Percentiles rank a stretch among this genome's conserved stretches.
These are phyloP conservation scores for Apophysomyces variabilis DNA, from an alignment of 371 early-diverging fungal genomes.

Conservation along the genomic window DNA sequence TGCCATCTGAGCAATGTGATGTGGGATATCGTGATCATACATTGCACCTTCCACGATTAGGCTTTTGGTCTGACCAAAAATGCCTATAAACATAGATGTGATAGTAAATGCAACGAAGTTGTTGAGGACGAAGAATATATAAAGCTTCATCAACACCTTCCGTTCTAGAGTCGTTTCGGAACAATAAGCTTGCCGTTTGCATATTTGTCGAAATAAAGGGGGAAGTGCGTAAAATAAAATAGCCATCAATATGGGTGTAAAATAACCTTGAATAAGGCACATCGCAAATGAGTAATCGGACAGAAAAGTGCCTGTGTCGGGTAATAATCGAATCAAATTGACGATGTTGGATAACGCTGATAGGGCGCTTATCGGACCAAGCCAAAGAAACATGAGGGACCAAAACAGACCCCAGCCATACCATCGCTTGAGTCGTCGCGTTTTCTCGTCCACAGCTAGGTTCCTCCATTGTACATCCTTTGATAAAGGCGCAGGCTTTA, in stretches of 20 bases:
- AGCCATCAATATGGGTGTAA: constrained; percentile 71
- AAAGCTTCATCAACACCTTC: constrained; percentile 67
- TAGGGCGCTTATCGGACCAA: constrained; percentile 63
- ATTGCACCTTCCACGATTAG: constrained; percentile 25
- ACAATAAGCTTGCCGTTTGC: constrained; percentile 71
- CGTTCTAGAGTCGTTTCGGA: constrained; percentile 71
- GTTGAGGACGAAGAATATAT: constrained; percentile 71
- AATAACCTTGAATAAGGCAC: constrained; percentile 65
- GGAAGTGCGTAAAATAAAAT: constrained; percentile 68
- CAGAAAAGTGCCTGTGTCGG: constrained; percentile 47
- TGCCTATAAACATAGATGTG: constrained; percentile 52
- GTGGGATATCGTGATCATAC: constrained; percentile 19
- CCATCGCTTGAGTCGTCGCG: constrained; percentile 54
- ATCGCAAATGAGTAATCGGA: constrained; percentile 43
- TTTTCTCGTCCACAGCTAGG: constrained; percentile 56
- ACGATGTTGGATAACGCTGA: constrained; percentile 60
- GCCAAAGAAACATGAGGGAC: constrained; percentile 62
- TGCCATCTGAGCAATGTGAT: constrained; percentile 33
- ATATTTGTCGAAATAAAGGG: constrained; percentile 59
- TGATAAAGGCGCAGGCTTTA: constrained; percentile 65
- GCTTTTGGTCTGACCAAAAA: constrained; percentile 48
- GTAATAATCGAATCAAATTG: constrained; percentile 58
- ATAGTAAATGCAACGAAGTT: constrained; percentile 67
- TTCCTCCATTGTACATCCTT: constrained; percentile 83
- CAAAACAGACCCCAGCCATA: constrained; percentile 59